Evolutionary conservation across 371 early-diverging fungal species (phyloP), one percentile per base, ranked within the genome.

Genomic region (Apophysomyces trapeziformis): DNA sequence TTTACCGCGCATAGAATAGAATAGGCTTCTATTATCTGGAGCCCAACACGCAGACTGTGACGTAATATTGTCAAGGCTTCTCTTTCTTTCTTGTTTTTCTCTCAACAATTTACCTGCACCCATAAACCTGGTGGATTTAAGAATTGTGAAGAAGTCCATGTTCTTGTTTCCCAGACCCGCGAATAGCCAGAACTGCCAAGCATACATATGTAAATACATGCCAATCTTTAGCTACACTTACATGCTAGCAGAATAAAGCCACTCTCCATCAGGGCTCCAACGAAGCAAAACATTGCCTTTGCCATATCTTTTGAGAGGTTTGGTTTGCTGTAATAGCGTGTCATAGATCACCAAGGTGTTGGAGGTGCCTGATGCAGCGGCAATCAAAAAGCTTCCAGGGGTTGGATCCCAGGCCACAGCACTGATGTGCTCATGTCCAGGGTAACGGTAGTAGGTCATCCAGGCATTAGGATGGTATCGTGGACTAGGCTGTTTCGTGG

Each of bases 371-470:
- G 80, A 78, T 12, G 71, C 73, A 0, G 69, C 70, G 13, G 76
- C 83, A 4, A 83, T 44, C 47, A 75, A 60, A 61, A 80, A 75
- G 39, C 80, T 80, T 2, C 71, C 77, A 5, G 77, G 76, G 36
- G 79, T 67, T 45, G 80, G 80, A 66, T 83, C 81, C 83, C 83
- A 83, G 26, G 80, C 75, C 21, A 84, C 44, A 1, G 81, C 63
- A 45, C 72, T 79, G 32, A 81, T 71, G 54, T 73, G 57, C 16
- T 60, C 62, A 35, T 77, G 70, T 18, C 65, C 70, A 4, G 73
- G 69, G 57, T 66, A 69, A 12, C 65, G 46, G 1, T 78, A 67
- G 61, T 73, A 76, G 14, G 68, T 61, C 76, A 77, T 79, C 1
- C 70, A 68, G 2, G 78, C 73, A 8, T 57, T 35, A 13, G 63